A percentile compares a stretch with the other conserved stretches of the same genome.
Evolutionary conservation across 495 filamentous ascomycete species (phyloP).

Genomic region (Aspergillus haitiensis): DNA sequence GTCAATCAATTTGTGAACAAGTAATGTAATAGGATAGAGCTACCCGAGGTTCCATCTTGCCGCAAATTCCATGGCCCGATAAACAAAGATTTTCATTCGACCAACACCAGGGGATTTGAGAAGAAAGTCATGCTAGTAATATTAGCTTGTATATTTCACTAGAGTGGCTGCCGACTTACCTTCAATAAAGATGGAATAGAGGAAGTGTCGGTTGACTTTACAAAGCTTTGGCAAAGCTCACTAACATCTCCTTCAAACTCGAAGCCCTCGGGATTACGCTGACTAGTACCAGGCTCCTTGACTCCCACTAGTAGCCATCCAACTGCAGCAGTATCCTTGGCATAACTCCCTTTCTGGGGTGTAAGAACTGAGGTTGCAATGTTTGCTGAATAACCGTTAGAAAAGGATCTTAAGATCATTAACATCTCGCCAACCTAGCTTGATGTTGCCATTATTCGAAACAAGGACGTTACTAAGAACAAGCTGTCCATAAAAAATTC

Average conservation of each 20-base stretch:
- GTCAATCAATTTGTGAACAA: background rate
- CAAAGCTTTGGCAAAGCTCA: conserved; percentile 1
- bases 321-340: background rate
- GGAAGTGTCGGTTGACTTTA: background rate
- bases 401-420: background rate
- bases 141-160: background rate
- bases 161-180: background rate
- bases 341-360: background rate
- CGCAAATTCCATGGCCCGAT: conserved; percentile 6
- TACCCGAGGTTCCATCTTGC: conserved; percentile 10
- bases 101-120: conserved; percentile 7
- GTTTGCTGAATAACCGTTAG: background rate
- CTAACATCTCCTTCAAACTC: conserved; percentile 9
- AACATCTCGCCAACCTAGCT: conserved; percentile 7
- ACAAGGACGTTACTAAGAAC: conserved; percentile 6
- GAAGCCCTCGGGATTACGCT: conserved; percentile 2
- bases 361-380: conserved; percentile 5
- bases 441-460: background rate
- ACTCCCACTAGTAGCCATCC: conserved; percentile 2
- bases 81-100: conserved; percentile 7
- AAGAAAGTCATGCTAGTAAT: conserved; percentile 5
- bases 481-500: conserved; percentile 9
- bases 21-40: background rate
- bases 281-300: conserved; percentile 7
- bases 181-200: background rate